Conservation (phyloP, 371 early-diverging fungal genomes). For the Rhizopus sp. region DNA sequence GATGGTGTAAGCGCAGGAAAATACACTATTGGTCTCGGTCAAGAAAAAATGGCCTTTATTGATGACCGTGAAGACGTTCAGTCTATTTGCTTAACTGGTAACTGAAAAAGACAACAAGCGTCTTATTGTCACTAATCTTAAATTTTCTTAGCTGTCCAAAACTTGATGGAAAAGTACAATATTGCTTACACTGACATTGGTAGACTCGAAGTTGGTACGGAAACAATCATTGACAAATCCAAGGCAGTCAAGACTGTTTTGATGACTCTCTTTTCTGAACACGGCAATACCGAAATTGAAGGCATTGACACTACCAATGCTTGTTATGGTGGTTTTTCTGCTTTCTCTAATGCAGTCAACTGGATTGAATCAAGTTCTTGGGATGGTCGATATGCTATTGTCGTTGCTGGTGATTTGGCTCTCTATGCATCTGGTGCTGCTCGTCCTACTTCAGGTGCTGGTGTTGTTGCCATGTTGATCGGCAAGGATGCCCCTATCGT, state of each 20-base stretch:
- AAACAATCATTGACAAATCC: slow-evolving; percentile 97
- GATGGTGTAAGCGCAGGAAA: slow-evolving; percentile 95
- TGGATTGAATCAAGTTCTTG: slow-evolving; percentile 94
- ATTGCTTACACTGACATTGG: slow-evolving; percentile 87
- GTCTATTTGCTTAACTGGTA: slow-evolving; percentile 91
- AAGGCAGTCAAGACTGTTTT: slow-evolving; percentile 97
- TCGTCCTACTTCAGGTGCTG: slow-evolving; percentile 96
- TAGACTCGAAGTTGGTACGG: slow-evolving; percentile 97
- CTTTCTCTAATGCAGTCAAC: slow-evolving; percentile 94
- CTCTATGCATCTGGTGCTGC: slow-evolving; percentile 92
- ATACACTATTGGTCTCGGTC: slow-evolving; percentile 97
- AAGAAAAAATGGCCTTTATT: slow-evolving; percentile 92
- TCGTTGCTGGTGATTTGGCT: slow-evolving; percentile 97
- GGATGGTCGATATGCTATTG: slow-evolving; percentile 92
- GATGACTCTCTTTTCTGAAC: slow-evolving; percentile 91
- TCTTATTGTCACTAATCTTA: too few relatives aligned
- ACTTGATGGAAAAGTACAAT: slow-evolving; percentile 90
- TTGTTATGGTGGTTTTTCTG: slow-evolving; percentile 98
- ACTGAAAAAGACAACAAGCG: too few relatives aligned
- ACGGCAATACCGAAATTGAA: slow-evolving; percentile 91
- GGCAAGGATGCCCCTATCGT: slow-evolving; percentile 95
- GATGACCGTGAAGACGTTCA: slow-evolving; percentile 97
- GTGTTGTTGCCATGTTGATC: slow-evolving; percentile 92
- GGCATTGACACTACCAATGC: slow-evolving; percentile 98
- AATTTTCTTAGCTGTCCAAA: slow-evolving; percentile 75